Base-by-base conservation (phyloP, 805 yeast genomes). In the Kluyveromyces starmeri region DNA sequence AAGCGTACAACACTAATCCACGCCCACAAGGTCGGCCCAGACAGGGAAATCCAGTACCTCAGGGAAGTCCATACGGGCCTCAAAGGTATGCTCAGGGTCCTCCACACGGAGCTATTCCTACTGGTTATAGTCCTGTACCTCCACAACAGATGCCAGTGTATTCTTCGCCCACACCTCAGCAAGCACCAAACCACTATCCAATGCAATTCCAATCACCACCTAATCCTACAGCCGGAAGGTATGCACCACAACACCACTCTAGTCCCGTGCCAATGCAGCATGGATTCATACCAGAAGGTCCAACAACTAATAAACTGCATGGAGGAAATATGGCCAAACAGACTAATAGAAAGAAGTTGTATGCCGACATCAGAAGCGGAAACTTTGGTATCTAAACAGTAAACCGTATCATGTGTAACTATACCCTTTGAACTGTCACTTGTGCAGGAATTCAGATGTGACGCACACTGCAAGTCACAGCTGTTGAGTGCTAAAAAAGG, bases 331-430 rank as follows among this genome's bases (percentile, higher is more conserved):
- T 50, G 9, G 49, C 52, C 31, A 53, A 59, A 34, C 59, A 51
- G 16, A 55, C 63, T 22, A 72, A 72, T 45, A 74, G 77, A 46
- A 78, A 73, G 27, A 65, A 68, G 35, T 63, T 81, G 28, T 67
- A 85, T 45, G 69, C 74, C 34, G 83, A 83, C 2, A 66, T 81
- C 32, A 70, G 72, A 47, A 74, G 71, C 37, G 82, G 81, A 20
- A 68, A 68, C 36, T 81, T 79, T 59, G 89, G 89, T 29, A 78
- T 81, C 23, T 79, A 58, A 41, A 3, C 12, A 24, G 10, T 18
- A 10, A 23, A n/a, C n/a, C n/a, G n/a, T n/a, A n/a, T n/a, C n/a
- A n/a, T n/a, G n/a, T n/a, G n/a, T n/a, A n/a, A n/a, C n/a, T n/a
- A n/a, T n/a, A n/a, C n/a, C n/a, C n/a, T n/a, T n/a, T n/a, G n/a